Evolutionary conservation across 768 basidiomycete genomes (phyloP).

Genomic region (Amanita fuliginea): DNA sequence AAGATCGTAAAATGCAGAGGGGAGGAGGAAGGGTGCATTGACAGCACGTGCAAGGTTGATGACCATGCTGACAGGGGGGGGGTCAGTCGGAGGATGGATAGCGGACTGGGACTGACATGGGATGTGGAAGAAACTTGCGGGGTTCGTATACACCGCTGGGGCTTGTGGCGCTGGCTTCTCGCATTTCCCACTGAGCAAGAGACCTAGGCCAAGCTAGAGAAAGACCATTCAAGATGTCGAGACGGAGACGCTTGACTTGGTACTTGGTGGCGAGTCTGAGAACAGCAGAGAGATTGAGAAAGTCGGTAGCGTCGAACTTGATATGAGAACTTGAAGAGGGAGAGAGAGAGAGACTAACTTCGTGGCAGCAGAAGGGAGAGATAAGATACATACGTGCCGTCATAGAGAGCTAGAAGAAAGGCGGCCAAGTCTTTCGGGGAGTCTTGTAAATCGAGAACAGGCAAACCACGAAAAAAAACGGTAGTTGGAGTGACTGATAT

Average conservation of each 20-base stretch:
- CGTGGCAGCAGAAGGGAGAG: not conserved
- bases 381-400: constrained; percentile 45
- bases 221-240: constrained; percentile 44
- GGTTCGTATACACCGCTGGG: constrained; percentile 42
- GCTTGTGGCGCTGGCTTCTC: constrained; percentile 49
- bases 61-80: constrained; percentile 16
- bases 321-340: constrained; percentile 36
- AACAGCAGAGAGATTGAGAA: constrained; percentile 41
- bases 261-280: constrained; percentile 59
- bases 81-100: not conserved
- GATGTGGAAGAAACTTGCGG: constrained; percentile 48
- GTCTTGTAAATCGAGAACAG: constrained; percentile 45
- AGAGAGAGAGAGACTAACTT: not conserved
- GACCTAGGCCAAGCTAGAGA: constrained; percentile 46
- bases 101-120: constrained; percentile 38
- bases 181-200: constrained; percentile 54
- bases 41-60: constrained; percentile 57
- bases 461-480: constrained; percentile 41
- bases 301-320: constrained; percentile 36
- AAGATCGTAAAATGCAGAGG: constrained; percentile 73
- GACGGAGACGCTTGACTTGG: constrained; percentile 43
- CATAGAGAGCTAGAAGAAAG: constrained; percentile 59
- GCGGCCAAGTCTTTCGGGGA: constrained; percentile 41
- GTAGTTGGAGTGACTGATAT: constrained; percentile 19
- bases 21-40: constrained; percentile 45